Evolutionary conservation across 1,139 yeast genomes (phyloP).

Genomic region (Candida sanyaensis): DNA sequence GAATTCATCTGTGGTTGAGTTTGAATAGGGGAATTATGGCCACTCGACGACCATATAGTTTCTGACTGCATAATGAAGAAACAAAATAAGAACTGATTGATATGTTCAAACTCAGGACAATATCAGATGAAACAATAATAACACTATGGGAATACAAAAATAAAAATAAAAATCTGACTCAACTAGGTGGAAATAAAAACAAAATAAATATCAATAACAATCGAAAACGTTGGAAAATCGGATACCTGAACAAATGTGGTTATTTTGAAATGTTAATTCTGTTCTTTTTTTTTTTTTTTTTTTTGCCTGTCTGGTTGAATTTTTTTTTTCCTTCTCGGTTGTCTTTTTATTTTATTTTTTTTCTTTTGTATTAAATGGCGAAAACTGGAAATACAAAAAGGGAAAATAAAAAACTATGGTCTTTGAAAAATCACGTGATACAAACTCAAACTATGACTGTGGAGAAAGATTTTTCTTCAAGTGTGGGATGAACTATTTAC

Average conservation of each 20-base stretch:
- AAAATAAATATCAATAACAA: no score
- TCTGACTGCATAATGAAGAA: slow-evolving; percentile 22
- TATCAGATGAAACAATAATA: not conserved
- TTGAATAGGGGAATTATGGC: slow-evolving; percentile 28
- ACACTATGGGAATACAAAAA: no score
- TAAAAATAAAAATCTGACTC: no score
- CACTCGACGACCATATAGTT: slow-evolving; percentile 43
- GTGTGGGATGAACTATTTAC: not conserved
- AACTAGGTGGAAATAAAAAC: no score
- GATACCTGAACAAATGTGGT: not conserved
- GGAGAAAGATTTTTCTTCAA: not conserved
- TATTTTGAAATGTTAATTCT: not conserved
- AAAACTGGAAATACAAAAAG: not conserved
- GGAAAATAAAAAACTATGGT: not conserved
- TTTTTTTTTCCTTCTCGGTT: not conserved
- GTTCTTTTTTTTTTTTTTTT: not conserved
- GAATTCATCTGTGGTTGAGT: slow-evolving; percentile 15
- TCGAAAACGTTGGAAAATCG: slow-evolving; percentile 2
- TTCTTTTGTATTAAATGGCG: not conserved
- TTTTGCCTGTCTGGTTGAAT: no score
- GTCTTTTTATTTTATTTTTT: not conserved
- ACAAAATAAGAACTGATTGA: no score
- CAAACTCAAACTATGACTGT: not conserved
- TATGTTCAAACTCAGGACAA: not conserved
- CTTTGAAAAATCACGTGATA: not conserved